Percentiles rank a stretch among this genome's conserved stretches.
phyloP scores from a whole-genome alignment of 2,329 filamentous ascomycete species.

The Trichoderma sp. region DNA sequence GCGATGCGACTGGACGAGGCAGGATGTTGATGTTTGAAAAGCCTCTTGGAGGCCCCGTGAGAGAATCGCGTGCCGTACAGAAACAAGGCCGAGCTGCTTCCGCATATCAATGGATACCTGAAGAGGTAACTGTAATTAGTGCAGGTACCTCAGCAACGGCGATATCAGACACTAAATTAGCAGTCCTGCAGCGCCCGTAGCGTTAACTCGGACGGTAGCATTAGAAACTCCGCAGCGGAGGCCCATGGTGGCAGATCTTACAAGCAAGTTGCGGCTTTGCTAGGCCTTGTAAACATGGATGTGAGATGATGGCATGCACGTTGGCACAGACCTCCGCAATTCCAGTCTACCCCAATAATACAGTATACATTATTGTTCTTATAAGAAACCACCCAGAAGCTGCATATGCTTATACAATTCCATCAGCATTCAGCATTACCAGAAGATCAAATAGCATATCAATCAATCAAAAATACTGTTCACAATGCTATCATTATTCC shows the following conservation, averaged over 20 bases:
- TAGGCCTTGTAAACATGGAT: not conserved
- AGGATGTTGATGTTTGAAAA: not conserved
- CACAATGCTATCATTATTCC: not conserved
- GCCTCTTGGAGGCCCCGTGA: not conserved
- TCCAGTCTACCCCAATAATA: not conserved
- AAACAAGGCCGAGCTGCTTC: not conserved
- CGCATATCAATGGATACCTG: not conserved
- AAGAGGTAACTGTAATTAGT: constrained; percentile 6
- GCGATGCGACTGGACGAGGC: not conserved
- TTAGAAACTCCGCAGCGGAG: not conserved
- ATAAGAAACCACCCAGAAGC: not conserved
- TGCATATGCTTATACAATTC: not conserved
- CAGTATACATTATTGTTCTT: not conserved
- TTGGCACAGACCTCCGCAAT: not conserved
- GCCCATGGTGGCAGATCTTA: not conserved
- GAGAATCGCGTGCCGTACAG: not conserved
- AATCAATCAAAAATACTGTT: not conserved
- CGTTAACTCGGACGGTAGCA: not conserved
- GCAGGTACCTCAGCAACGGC: not conserved
- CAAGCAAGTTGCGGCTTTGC: not conserved
- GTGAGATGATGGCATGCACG: not conserved
- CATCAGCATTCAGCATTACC: not conserved
- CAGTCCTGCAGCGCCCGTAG: not conserved
- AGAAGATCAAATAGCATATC: not conserved
- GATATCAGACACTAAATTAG: not conserved